Conservation (phyloP, 306 rosid species). For the Quercus gilva region DNA sequence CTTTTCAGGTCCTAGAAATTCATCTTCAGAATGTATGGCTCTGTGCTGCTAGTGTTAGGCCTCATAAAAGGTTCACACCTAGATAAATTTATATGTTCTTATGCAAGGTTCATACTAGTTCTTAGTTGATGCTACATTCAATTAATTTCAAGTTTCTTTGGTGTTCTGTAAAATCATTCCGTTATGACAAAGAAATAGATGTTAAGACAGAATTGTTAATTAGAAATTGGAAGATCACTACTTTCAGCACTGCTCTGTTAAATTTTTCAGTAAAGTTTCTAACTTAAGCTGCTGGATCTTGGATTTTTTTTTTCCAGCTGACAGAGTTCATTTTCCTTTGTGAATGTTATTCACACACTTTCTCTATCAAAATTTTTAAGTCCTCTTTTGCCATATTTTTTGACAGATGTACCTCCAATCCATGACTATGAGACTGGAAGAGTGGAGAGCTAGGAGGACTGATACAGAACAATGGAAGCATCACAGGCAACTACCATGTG, state of each 20-base stretch:
- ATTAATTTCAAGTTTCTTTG: background rate
- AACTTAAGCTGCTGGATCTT: background rate
- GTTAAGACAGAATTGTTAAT: too few species aligned
- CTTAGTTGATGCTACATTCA: background rate
- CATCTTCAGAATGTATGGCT: background rate
- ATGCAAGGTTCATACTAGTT: background rate
- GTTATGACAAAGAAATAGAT: background rate
- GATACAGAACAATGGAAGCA: constrained; percentile 58
- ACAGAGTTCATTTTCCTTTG: background rate
- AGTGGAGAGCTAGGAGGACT: constrained; percentile 51
- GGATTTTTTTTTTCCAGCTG: background rate
- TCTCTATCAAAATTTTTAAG: background rate
- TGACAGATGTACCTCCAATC: constrained; percentile 51
- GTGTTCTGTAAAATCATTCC: background rate
- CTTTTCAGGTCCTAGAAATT: background rate
- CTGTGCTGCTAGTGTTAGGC: background rate
- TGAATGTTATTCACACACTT: background rate
- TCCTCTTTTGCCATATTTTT: background rate
- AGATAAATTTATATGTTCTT: too few species aligned
- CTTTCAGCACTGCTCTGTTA: background rate
- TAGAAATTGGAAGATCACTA: background rate
- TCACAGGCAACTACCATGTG: constrained; percentile 46
- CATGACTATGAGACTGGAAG: constrained; percentile 44
- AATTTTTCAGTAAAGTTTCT: background rate
- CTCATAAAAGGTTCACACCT: background rate